phyloP scores from a whole-genome alignment of 139 green algal species.

The Nannochloris sp. region DNA sequence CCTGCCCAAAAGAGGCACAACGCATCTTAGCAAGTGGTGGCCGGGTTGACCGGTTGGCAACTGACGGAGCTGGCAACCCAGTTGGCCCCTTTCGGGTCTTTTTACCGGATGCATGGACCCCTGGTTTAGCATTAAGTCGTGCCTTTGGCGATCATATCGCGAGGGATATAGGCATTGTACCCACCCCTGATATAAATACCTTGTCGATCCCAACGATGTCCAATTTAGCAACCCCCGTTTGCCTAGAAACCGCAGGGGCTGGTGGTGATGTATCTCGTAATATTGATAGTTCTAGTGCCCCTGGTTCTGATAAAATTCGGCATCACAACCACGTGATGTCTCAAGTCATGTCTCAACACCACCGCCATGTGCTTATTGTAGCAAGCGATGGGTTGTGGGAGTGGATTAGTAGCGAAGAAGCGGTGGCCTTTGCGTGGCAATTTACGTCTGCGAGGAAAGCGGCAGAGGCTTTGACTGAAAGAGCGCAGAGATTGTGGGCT shows the following conservation, averaged over 20 bases:
- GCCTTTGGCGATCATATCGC: slow-evolving; percentile 52
- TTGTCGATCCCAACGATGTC: slow-evolving; percentile 9
- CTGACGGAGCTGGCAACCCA: slow-evolving; percentile 13
- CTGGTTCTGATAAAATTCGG: no score
- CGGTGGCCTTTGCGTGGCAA: slow-evolving; percentile 25
- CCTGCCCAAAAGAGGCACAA: slow-evolving; percentile 18
- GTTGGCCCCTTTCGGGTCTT: slow-evolving; percentile 47
- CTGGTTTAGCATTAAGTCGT: slow-evolving; percentile 45
- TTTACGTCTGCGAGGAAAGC: slow-evolving; percentile 20
- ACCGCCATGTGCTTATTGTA: slow-evolving; percentile 22
- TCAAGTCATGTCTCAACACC: neutral
- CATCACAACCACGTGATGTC: no score
- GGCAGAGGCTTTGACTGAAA: slow-evolving; percentile 16
- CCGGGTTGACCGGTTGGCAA: slow-evolving; percentile 36
- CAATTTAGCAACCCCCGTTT: no score
- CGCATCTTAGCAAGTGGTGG: slow-evolving; percentile 39
- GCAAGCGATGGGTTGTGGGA: slow-evolving; percentile 43
- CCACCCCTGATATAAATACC: slow-evolving; percentile 31
- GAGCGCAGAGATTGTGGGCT: slow-evolving; percentile 31
- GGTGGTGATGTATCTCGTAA: no score
- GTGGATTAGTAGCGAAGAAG: slow-evolving; percentile 19
- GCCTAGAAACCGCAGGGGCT: no score
- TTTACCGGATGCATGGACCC: slow-evolving; percentile 28
- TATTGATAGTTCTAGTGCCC: no score
- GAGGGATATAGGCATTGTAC: slow-evolving; percentile 36